Evolutionary conservation across 768 basidiomycete genomes (phyloP), one percentile per base, ranked within the genome.

Genomic region (Hortiboletus flavorubellus): DNA sequence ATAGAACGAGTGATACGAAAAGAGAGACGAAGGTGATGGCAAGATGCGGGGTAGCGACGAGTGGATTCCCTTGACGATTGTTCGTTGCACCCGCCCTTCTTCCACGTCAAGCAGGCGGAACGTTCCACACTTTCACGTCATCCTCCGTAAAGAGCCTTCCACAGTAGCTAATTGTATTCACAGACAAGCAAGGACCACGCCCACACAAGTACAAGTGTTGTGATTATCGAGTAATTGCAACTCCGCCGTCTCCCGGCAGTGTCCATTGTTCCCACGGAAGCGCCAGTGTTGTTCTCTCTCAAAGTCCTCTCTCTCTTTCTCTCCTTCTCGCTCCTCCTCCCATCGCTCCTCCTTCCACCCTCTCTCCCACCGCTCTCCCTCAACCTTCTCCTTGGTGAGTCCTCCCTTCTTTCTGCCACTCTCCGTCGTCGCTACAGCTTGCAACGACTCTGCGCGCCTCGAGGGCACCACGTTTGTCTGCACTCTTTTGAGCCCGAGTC

Each of bases 261-360:
- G 49, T 54, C 58, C 51, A 53, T 60, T 62, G 14, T 64, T 72
- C 69, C 53, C 69, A 72, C 80, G 80, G 35, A 69, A 72, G 69
- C 72, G 70, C 73, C 71, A 71, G 71, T 72, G 73, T 71, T 72
- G 72, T 73, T 72, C 26, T 69, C 71, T 75, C 76, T 75, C 61
- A 55, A 65, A 60, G 63, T 62, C 59, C 64, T 58, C 64, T 62
- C 58, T 56, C 63, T 64, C 68, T 66, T 66, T 60, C 59, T 68
- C 61, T 59, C 54, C 60, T 54, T 64, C 65, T 61, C 64, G 58
- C 69, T 63, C 59, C 59, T 62, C 58, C 66, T 64, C 49, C 60
- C 61, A 64, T 63, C 60, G 41, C 65, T 63, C 66, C 56, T 41
- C 54, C 57, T 49, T 59, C 60, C 26, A 46, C n/a, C 41, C 54